These are phyloP conservation scores for Dryas alaskensis DNA, from an alignment of 306 rosid genomes.

Conservation along the genomic window DNA sequence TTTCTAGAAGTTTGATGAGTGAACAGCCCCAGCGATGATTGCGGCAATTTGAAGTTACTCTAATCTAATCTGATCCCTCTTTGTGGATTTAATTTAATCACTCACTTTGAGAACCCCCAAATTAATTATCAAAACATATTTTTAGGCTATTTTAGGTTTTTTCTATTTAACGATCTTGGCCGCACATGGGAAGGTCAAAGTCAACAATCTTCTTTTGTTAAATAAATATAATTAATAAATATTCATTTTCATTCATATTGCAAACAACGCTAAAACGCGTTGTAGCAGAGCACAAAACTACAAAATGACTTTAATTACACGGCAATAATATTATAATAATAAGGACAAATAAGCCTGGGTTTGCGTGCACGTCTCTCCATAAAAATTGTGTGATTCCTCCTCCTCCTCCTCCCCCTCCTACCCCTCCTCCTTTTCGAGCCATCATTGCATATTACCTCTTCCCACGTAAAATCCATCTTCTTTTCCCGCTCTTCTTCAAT, in stretches of 20 bases:
- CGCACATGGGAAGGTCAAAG: conserved; percentile 54
- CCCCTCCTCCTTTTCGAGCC: neutral
- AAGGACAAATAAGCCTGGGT: conserved; percentile 41
- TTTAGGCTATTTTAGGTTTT: neutral
- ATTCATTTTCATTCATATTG: neutral
- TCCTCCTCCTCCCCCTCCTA: too few species aligned
- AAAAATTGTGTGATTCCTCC: neutral
- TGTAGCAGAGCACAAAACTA: conserved; percentile 31
- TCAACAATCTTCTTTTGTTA: conserved; percentile 33
- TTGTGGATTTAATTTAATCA: neutral
- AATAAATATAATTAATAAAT: too few species aligned
- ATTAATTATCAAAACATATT: neutral
- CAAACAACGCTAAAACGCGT: conserved; percentile 54
- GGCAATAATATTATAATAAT: conserved; percentile 7
- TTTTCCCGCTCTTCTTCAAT: neutral
- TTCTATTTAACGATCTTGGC: conserved; percentile 17
- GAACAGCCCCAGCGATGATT: conserved; percentile 43
- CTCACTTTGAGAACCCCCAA: conserved; percentile 12
- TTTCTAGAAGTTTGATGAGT: conserved; percentile 26
- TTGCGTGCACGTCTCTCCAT: conserved; percentile 68
- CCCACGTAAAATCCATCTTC: neutral
- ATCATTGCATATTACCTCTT: neutral
- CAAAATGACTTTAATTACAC: conserved; percentile 20
- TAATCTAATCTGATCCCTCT: neutral
- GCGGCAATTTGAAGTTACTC: conserved; percentile 40